Evolutionary conservation across 2,329 filamentous ascomycete species (phyloP), one percentile per base, ranked within the genome.

Genomic region (Colletotrichum abscissum): DNA sequence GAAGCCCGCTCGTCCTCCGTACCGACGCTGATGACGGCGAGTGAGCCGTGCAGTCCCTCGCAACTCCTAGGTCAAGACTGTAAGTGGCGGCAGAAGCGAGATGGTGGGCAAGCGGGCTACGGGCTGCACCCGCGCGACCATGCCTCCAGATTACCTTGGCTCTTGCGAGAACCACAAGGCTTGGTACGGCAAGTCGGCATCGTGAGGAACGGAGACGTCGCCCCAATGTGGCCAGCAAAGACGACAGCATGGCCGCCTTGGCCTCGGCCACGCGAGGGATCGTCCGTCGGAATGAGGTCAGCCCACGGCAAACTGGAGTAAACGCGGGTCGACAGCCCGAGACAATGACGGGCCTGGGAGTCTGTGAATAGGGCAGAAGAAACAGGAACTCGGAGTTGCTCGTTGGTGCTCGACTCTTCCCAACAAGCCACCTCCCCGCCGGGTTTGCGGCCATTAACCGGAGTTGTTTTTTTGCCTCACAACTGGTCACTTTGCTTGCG

Each of bases 101-200:
- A 57, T 58, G 64, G 58, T 65, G 54, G 64, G 19, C 59, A 57
- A 58, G 69, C 52, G 63, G 55, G 55, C 68, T 63, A 64, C 38
- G 63, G 55, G 55, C 68, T 63, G 57, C 63, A 59, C 42, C 42
- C 19, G 66, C 56, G 60, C 46, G 58, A 49, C 38, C 35, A 49
- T 38, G n/a, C 52, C 59, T 24, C 7, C 33, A 30, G 28, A 59
- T 52, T 62, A 42, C 19, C 46, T 71, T 64, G 54, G 60, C 67
- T 55, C 55, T 63, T 14, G 57, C 30, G 38, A 65, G 19, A 64
- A 69, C 35, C 42, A 46, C 46, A 70, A 65, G 59, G 26, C 70
- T 73, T 73, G 70, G 67, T 73, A 73, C 67, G 70, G 67, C 67
- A 70, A 73, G 70, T 65, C 70, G 70, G 70, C 70, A 65, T 69